Base-by-base conservation (phyloP, 441 rosid species). In the Lepidium campestre region DNA sequence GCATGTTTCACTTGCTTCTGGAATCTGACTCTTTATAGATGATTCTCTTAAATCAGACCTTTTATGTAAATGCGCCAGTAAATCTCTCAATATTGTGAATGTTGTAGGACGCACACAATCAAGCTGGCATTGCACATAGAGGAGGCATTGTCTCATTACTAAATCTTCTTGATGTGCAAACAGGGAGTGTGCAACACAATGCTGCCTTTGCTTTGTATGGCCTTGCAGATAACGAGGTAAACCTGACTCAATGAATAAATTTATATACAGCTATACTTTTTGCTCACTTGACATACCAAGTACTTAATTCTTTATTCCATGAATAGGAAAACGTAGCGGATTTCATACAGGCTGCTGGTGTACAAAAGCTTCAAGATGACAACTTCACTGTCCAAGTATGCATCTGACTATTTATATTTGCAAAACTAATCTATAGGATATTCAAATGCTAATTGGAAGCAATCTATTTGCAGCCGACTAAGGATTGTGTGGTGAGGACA, bases 151-250 rank as follows among this genome's bases (percentile, higher is more conserved):
- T 47, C 31, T 76, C 88, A 29, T 72, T 87, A 45, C 73, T 85
- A 65, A 79, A 73, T 74, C 87, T 85, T 68, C 85, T 85, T 67
- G 90, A 85, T 62, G 82, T 86, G 19, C 79, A 77, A 74, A 77
- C 66, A 52, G 87, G 83, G 22, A 60, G 82, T 65, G 78, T 87
- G 75, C 93, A 87, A 77, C 93, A 85, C 70, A 87, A 87, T 76
- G 87, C 88, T 36, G 88, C 90, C 36, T 87, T 85, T 77, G 81
- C 85, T 29, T 75, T 87, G 25, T 87, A 83, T 68, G 90, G 90
- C 45, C 84, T 87, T 70, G 85, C 90, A 48, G 88, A 87, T 58
- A 87, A 82, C 70, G 88, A 83, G 85, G 93, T 85, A 71, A 58
- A 58, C 32, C 46, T 36, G 19, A 10, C 59, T 47, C 40, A 32